Base-by-base conservation (phyloP, 257 asterid species). In the Solanum medicagineum region DNA sequence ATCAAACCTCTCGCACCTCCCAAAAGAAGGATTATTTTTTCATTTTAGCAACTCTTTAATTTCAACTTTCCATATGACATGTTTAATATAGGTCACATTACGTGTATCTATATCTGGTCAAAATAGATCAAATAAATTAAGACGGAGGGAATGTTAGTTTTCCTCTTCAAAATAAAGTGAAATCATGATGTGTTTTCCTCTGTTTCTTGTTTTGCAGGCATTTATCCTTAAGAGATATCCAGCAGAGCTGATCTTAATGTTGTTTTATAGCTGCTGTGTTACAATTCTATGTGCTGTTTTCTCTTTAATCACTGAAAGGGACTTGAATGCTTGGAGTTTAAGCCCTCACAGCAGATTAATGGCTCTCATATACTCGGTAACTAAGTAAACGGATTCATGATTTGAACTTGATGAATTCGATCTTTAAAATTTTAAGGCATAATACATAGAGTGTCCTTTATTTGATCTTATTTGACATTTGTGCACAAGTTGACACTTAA, bases 331-430 rank as follows among this genome's bases (percentile, higher is more conserved):
- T 9, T 94, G 95, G 97, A 91, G 91, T 91, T 89, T 94, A 59
- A 87, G 55, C 40, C 60, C 92, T 8, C 75, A 65, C 53, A 53
- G 13, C 80, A 94, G 90, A 87, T 81, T 94, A 66, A 10, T 91
- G 89, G 93, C 97, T 65, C 83, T 93, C 74, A 57, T 92, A 80
- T 93, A 87, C 86, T 88, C 95, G 93, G 97, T 94, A 89, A 85
- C 89, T n/a, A 71, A 7, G 56, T 77, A 7, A n/a, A 42, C 1
- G 0, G 0, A 40, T 40, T 42, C 54, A 40, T 19, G 10, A 40
- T 70, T 17, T 40, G 5, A 70, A 40, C 24, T 36, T 70, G 17
- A 70, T 42, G 54, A 42, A 2, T 36, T 70, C 0, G 0, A 17
- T 19, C 0, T 70, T 11, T 70, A 2, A 69, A 36, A 29, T 29